phyloP scores from a whole-genome alignment of 2,329 filamentous ascomycete species.

The Fusarium torreyae region DNA sequence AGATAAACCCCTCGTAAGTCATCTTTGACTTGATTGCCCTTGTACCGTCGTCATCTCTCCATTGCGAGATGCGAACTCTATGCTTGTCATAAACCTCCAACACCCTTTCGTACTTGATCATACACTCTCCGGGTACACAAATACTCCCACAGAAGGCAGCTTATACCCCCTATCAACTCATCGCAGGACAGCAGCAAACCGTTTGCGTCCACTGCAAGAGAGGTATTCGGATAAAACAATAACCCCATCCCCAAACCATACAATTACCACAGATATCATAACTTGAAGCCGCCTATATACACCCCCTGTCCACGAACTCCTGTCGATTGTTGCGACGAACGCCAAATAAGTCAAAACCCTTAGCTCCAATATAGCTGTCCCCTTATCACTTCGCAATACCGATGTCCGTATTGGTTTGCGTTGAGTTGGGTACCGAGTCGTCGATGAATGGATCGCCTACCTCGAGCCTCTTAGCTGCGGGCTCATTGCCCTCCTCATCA shows the following conservation, averaged over 20 bases:
- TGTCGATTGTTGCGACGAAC: constrained; percentile 13
- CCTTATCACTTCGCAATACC: constrained; percentile 26
- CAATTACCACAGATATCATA: constrained; percentile 28
- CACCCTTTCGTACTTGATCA: constrained; percentile 16
- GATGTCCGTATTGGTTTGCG: constrained; percentile 13
- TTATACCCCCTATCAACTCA: constrained; percentile 26
- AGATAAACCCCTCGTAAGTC: constrained; percentile 24
- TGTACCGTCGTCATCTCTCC: constrained; percentile 25
- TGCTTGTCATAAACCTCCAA: constrained; percentile 40
- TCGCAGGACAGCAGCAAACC: constrained; percentile 5
- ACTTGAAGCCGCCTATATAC: constrained; percentile 7
- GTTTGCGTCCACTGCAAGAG: constrained; percentile 10
- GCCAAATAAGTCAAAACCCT: constrained; percentile 9
- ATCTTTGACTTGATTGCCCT: constrained; percentile 22
- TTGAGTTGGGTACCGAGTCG: constrained; percentile 36
- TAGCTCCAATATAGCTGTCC: neutral
- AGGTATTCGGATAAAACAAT: constrained; percentile 8
- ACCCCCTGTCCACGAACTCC: constrained; percentile 20
- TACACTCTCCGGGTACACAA: constrained; percentile 36
- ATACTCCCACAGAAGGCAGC: constrained; percentile 35
- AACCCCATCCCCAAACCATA: constrained; percentile 2
- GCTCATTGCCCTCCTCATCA: constrained; percentile 59
- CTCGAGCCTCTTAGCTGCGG: constrained; percentile 68
- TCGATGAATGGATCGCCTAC: constrained; percentile 62
- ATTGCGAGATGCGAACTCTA: constrained; percentile 43